phyloP scores from a whole-genome alignment of 768 basidiomycete genomes.

The Phanerochaete carnosa region DNA sequence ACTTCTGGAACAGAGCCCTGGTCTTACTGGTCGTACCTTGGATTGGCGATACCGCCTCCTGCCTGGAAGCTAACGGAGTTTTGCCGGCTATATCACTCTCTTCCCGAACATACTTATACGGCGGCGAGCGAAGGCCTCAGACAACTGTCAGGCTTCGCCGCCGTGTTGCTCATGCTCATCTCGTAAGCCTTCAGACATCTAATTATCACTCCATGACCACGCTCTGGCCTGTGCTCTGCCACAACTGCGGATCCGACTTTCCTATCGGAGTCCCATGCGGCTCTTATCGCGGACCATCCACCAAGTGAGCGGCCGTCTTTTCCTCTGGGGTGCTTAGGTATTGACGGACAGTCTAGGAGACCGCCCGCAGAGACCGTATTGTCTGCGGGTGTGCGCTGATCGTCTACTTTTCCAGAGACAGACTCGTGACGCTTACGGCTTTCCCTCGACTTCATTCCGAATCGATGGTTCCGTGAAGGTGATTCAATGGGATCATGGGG shows the following conservation, averaged over 20 bases:
- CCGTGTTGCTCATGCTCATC: background rate
- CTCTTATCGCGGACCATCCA: conserved; percentile 13
- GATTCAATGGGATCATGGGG: conserved; percentile 11
- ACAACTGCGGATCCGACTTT: background rate
- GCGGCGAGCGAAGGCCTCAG: background rate
- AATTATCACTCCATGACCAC: background rate
- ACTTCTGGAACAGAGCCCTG: background rate
- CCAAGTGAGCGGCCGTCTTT: background rate
- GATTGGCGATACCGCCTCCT: background rate
- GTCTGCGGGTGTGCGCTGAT: conserved; percentile 8
- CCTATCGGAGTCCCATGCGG: conserved; percentile 6
- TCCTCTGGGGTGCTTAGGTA: background rate
- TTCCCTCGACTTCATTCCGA: conserved; percentile 4
- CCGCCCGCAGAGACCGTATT: conserved; percentile 2
- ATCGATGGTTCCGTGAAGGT: conserved; percentile 5
- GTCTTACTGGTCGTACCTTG: background rate
- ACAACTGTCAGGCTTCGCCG: background rate
- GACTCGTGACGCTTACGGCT: conserved; percentile 7
- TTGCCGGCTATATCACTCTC: background rate
- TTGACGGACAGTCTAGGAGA: conserved; percentile 1
- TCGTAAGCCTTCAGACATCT: background rate
- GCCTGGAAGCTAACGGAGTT: background rate
- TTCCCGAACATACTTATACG: background rate
- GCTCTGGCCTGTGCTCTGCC: background rate
- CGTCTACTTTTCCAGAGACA: conserved; percentile 2